A percentile compares a stretch with the other conserved stretches of the same genome.
Evolutionary conservation across 257 asterid genomes (phyloP).

Genomic region (Vinca minor): DNA sequence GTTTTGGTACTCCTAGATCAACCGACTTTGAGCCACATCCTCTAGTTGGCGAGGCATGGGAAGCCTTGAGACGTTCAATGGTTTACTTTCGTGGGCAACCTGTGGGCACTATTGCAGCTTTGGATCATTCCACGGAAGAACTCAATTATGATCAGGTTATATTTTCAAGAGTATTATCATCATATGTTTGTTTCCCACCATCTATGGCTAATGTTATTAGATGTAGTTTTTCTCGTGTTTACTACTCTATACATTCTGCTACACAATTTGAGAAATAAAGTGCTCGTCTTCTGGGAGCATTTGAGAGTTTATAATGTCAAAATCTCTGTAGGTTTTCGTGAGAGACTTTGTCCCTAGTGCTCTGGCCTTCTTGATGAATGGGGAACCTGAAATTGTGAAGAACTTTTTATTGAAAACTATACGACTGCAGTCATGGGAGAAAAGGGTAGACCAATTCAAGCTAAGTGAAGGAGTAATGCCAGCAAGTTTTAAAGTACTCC

Average conservation of each 20-base stretch:
- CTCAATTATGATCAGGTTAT: conserved; percentile 86
- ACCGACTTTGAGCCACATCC: conserved; percentile 60
- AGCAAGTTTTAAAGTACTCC: conserved; percentile 90
- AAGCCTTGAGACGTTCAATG: conserved; percentile 58
- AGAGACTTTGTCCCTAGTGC: conserved; percentile 94
- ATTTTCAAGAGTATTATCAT: background rate
- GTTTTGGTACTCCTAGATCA: conserved; percentile 71
- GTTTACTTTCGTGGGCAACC: conserved; percentile 77
- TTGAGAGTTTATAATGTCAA: background rate
- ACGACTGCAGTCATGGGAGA: conserved; percentile 93
- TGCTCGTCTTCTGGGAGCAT: background rate
- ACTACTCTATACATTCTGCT: background rate
- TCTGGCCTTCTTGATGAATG: conserved; percentile 87
- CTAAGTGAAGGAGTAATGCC: conserved; percentile 93
- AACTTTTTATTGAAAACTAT: conserved; percentile 72
- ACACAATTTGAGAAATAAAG: background rate
- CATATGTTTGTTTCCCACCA: background rate
- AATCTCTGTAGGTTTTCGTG: conserved; percentile 56
- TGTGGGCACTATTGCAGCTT: conserved; percentile 86
- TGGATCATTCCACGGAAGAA: conserved; percentile 76
- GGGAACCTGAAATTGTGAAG: conserved; percentile 87
- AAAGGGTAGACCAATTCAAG: conserved; percentile 79
- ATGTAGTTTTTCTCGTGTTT: background rate
- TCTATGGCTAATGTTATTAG: background rate
- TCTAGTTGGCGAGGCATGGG: conserved; percentile 81